A percentile compares a stretch with the other conserved stretches of the same genome.
These are phyloP conservation scores for Penicillium daleae DNA, from an alignment of 495 filamentous ascomycete genomes.

Conservation along the genomic window DNA sequence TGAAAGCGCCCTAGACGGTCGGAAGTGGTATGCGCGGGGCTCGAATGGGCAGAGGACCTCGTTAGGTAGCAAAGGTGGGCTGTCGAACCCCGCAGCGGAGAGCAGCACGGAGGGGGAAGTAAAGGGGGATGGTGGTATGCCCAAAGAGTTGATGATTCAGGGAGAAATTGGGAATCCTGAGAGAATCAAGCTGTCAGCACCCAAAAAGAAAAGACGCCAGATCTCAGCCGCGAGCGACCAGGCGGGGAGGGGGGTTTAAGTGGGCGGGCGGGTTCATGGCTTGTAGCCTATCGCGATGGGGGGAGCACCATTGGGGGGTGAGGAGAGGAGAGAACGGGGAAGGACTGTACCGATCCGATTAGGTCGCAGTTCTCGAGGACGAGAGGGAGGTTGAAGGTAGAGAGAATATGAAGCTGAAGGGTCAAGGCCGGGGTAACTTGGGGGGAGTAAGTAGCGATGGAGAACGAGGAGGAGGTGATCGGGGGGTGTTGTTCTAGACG, in stretches of 20 bases:
- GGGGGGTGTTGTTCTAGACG: slow-evolving; percentile 18
- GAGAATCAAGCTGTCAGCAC: slow-evolving; percentile 5
- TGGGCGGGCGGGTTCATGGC: slow-evolving; percentile 5
- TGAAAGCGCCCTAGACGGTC: slow-evolving; percentile 18
- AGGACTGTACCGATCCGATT: neutral
- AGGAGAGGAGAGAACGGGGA: neutral
- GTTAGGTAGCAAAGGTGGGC: slow-evolving; percentile 23
- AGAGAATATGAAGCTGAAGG: neutral
- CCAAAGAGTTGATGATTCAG: neutral
- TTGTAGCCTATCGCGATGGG: slow-evolving; percentile 4
- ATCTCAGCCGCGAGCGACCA: slow-evolving; percentile 18
- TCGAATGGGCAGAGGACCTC: slow-evolving; percentile 17
- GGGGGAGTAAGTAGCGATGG: slow-evolving; percentile 3
- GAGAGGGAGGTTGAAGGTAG: neutral
- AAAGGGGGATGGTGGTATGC: neutral
- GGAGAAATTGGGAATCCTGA: slow-evolving; percentile 1
- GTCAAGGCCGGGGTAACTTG: neutral
- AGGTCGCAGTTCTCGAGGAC: neutral
- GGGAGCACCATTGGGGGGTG: neutral
- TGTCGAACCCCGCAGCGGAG: slow-evolving; percentile 28
- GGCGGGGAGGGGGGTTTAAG: slow-evolving; percentile 14
- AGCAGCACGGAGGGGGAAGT: slow-evolving; percentile 8
- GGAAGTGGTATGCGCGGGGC: slow-evolving; percentile 18
- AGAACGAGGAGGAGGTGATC: neutral
- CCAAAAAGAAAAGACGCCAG: slow-evolving; percentile 12